phyloP scores from a whole-genome alignment of 345 rosid species.

The thale cress (Arabidopsis thaliana) region TAIR10.1 NC_003076.8:10135501-10136000 shows the following conservation, averaged over 20 bases:
- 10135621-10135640: not conserved
- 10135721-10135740: constrained; percentile 18
- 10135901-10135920: constrained; percentile 82
- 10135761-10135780: not conserved
- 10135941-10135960: constrained; percentile 60
- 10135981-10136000: constrained; percentile 86
- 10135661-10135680: constrained; percentile 20
- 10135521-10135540: constrained; percentile 5
- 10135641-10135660: constrained; percentile 6
- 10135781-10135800: constrained; percentile 30
- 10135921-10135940: constrained; percentile 76
- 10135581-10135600: constrained; percentile 26
- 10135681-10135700: constrained; percentile 28
- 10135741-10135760: constrained; percentile 16
- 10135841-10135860: constrained; percentile 98
- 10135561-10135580: constrained; percentile 22
- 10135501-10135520: constrained; percentile 34
- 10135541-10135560: constrained; percentile 44
- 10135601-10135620: constrained; percentile 38
- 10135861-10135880: constrained; percentile 88
- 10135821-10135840: constrained; percentile 87
- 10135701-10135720: not conserved
- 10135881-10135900: constrained; percentile 55
- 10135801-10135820: constrained; percentile 37
- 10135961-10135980: constrained; percentile 85